These are phyloP conservation scores for Laguncularia racemosa DNA, from an alignment of 345 rosid genomes.

Conservation along the genomic window DNA sequence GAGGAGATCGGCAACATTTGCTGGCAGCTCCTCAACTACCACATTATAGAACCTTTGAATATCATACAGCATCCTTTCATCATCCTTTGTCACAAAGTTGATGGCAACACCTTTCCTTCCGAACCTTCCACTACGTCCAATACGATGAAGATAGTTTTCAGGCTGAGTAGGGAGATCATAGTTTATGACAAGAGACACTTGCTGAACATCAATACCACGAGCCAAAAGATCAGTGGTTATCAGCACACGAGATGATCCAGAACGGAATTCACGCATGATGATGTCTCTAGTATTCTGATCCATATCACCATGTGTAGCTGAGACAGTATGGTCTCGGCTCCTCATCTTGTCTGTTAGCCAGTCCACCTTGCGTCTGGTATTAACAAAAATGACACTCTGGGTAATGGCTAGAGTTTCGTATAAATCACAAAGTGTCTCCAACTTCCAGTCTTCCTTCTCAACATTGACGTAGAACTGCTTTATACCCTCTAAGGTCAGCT, in stretches of 20 bases:
- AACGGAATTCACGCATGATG: conserved; percentile 72
- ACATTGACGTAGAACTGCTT: conserved; percentile 65
- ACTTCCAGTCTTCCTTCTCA: conserved; percentile 79
- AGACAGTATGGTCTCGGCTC: conserved; percentile 62
- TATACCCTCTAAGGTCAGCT: conserved; percentile 75
- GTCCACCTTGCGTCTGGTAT: conserved; percentile 67
- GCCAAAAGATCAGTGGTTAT: conserved; percentile 73
- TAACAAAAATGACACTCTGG: conserved; percentile 69
- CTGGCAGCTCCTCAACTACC: conserved; percentile 52
- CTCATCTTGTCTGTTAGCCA: conserved; percentile 79
- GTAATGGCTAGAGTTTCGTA: conserved; percentile 69
- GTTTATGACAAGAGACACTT: conserved; percentile 68
- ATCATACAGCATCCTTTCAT: conserved; percentile 54
- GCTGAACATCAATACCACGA: conserved; percentile 73
- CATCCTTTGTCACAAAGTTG: conserved; percentile 47
- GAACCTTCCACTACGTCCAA: conserved; percentile 71
- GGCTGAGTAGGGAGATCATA: conserved; percentile 67
- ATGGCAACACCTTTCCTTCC: conserved; percentile 77
- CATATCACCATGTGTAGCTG: conserved; percentile 75
- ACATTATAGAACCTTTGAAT: conserved; percentile 58
- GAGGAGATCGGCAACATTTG: conserved; percentile 52
- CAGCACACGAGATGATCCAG: conserved; percentile 67
- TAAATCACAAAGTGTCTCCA: conserved; percentile 69
- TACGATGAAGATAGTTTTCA: conserved; percentile 67
- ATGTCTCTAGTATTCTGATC: conserved; percentile 74